Percentiles rank a stretch among this genome's conserved stretches.
These are phyloP conservation scores for Obba rivulosa DNA, from an alignment of 768 basidiomycete species.

Conservation along the genomic window DNA sequence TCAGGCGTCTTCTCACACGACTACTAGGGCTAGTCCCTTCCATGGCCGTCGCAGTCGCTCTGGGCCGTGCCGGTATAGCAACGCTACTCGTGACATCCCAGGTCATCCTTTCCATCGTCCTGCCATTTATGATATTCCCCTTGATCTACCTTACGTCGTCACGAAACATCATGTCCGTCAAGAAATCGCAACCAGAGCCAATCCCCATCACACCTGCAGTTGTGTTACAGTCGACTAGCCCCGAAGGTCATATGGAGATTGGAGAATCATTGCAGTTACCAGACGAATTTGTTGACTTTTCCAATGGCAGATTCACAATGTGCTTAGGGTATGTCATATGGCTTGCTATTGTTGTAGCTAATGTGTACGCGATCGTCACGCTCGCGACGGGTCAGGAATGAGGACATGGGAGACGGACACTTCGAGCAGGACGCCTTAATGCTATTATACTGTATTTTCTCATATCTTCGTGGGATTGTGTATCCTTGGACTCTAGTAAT, in stretches of 20 bases:
- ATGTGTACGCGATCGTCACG: conserved; percentile 68
- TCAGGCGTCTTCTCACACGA: conserved; percentile 81
- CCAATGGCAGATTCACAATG: conserved; percentile 49
- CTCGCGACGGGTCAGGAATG: conserved; percentile 38
- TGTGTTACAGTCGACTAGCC: too few relatives aligned
- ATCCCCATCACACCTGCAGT: too few relatives aligned
- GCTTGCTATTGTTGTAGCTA: conserved; percentile 62
- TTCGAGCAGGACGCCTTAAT: too few relatives aligned
- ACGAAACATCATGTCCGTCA: conserved; percentile 66
- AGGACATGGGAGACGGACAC: too few relatives aligned
- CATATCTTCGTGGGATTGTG: neutral
- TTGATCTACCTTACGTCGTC: conserved; percentile 69
- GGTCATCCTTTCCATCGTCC: conserved; percentile 75
- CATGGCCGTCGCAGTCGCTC: conserved; percentile 66
- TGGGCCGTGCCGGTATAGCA: conserved; percentile 68
- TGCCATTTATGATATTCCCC: conserved; percentile 84
- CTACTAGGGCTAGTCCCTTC: conserved; percentile 79
- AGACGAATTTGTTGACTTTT: conserved; percentile 52
- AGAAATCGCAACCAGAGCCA: conserved; percentile 15
- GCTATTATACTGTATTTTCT: too few relatives aligned
- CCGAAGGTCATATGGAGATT: neutral
- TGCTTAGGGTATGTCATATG: conserved; percentile 54
- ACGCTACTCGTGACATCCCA: conserved; percentile 82
- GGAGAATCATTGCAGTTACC: conserved; percentile 13
- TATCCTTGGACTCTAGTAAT: neutral